A percentile compares a stretch with the other conserved stretches of the same genome.
These are phyloP conservation scores for Diaporthe ampelina DNA, from an alignment of 2,329 filamentous ascomycete species.

Conservation along the genomic window DNA sequence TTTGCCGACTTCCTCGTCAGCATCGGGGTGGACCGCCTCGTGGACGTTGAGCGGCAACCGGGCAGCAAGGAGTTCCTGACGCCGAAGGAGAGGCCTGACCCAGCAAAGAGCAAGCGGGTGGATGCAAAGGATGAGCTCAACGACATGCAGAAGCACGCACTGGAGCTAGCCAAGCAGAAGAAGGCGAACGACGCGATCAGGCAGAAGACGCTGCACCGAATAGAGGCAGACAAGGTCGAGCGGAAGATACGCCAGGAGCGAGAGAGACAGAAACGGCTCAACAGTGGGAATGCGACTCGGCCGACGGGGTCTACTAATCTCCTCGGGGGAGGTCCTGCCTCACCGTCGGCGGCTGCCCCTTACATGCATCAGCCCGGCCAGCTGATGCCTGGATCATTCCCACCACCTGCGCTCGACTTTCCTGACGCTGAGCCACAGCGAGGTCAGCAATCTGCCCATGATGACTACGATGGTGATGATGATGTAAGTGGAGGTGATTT, in stretches of 20 bases:
- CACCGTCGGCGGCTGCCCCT: not conserved
- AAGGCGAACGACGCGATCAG: conserved; percentile 31
- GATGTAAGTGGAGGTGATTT: not conserved
- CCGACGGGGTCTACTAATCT: conserved; percentile 2
- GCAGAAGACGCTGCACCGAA: conserved; percentile 38
- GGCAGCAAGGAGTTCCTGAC: conserved; percentile 24
- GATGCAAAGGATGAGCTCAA: conserved; percentile 34
- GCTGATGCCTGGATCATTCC: not conserved
- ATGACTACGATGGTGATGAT: not conserved
- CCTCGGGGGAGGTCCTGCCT: not conserved
- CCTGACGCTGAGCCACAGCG: not conserved
- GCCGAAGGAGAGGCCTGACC: not conserved
- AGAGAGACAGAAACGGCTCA: conserved; percentile 13
- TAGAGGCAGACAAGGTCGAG: conserved; percentile 43
- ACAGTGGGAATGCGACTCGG: not conserved
- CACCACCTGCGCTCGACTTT: not conserved
- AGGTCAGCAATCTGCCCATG: not conserved
- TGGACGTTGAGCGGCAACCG: not conserved
- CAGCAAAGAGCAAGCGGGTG: not conserved
- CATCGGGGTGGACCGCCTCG: conserved; percentile 34
- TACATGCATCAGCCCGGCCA: not conserved
- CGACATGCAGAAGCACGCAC: conserved; percentile 39
- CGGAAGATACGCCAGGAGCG: conserved; percentile 32
- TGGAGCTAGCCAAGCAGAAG: conserved; percentile 39
- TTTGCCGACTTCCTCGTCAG: conserved; percentile 40